These are phyloP conservation scores for Neoarthrinium moseri DNA, from an alignment of 2,329 filamentous ascomycete species.

Conservation along the genomic window DNA sequence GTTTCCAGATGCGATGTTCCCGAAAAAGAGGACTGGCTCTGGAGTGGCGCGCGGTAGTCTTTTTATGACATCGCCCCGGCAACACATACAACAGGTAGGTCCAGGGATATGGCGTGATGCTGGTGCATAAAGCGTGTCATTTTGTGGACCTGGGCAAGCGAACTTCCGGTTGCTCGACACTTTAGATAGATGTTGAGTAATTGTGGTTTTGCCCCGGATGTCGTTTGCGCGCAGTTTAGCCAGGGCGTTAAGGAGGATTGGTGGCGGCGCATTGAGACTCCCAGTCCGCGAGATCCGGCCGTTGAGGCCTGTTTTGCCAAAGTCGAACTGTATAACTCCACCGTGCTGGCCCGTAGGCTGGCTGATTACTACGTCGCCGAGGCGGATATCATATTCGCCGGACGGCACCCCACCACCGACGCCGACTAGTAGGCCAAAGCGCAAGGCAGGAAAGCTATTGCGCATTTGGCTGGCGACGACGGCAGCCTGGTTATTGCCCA, in stretches of 20 bases:
- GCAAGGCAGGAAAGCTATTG: constrained; percentile 15
- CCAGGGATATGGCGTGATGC: not conserved
- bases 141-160: too few relatives aligned
- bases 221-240: not conserved
- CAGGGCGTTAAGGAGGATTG: not conserved
- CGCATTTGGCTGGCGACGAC: constrained; percentile 16
- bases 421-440: constrained; percentile 22
- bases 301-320: not conserved
- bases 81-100: not conserved
- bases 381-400: not conserved
- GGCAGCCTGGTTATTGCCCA: constrained; percentile 5
- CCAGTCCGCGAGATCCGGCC: not conserved
- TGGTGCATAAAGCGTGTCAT: not conserved
- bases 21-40: not conserved
- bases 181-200: too few relatives aligned
- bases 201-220: not conserved
- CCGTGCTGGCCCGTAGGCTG: not conserved
- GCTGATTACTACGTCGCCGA: constrained; percentile 1
- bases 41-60: not conserved
- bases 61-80: not conserved
- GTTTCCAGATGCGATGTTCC: constrained; percentile 1
- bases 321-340: constrained; percentile 5
- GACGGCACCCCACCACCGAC: constrained; percentile 21
- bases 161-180: too few relatives aligned
- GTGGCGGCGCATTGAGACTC: not conserved